phyloP scores from a whole-genome alignment of 768 basidiomycete genomes.

The Podaxis sp. region DNA sequence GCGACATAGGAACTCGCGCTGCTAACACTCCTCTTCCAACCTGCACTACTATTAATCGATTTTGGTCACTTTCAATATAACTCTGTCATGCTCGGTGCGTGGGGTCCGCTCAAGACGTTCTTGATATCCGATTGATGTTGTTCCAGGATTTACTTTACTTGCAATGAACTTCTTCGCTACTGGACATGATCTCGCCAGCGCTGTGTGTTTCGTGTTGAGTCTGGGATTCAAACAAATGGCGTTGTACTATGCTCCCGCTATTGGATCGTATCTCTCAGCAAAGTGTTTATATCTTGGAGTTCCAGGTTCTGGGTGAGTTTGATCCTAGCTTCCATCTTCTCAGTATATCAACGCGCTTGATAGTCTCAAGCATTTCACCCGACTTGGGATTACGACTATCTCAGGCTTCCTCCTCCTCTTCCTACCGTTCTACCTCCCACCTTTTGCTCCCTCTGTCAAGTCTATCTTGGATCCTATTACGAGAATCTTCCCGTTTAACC shows the following conservation, averaged over 20 bases:
- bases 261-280: conserved; percentile 88
- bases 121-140: conserved; percentile 4
- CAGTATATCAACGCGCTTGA: neutral
- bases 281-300: conserved; percentile 85
- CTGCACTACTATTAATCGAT: conserved; percentile 81
- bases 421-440: conserved; percentile 70
- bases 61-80: conserved; percentile 97
- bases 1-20: conserved; percentile 59
- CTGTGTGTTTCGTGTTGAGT: conserved; percentile 78
- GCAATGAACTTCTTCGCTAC: conserved; percentile 68
- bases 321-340: neutral
- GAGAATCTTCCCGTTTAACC: conserved; percentile 89
- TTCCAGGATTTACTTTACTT: conserved; percentile 66
- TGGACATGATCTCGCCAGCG: conserved; percentile 73
- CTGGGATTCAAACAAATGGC: conserved; percentile 97
- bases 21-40: conserved; percentile 75
- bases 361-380: conserved; percentile 57
- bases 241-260: conserved; percentile 88
- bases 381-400: conserved; percentile 62
- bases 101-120: neutral
- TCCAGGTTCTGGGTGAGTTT: conserved; percentile 57
- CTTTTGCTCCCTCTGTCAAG: conserved; percentile 47
- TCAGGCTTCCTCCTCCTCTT: conserved; percentile 71
- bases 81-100: conserved; percentile 84
- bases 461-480: conserved; percentile 62